phyloP scores from a whole-genome alignment of 352 stramenopile species.

The Phytopythium sindhum region DNA sequence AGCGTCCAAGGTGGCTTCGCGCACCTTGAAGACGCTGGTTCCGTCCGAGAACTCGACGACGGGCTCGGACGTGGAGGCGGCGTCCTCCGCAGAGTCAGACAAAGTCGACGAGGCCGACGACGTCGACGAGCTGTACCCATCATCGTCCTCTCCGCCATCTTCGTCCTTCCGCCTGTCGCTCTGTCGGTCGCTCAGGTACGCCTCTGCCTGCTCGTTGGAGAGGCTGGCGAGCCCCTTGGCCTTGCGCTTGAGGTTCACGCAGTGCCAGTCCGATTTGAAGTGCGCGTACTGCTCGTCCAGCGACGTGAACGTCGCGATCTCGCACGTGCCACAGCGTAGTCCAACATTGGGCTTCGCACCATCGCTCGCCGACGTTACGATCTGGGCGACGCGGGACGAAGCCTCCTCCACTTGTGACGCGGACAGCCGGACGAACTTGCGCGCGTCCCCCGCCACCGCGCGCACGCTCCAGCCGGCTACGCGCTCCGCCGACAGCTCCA shows the following conservation, averaged over 20 bases:
- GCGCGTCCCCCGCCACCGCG: conserved; percentile 48
- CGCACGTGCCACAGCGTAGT: conserved; percentile 74
- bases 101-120: conserved; percentile 41
- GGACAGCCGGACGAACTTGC: conserved; percentile 34
- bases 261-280: conserved; percentile 83
- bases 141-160: conserved; percentile 8
- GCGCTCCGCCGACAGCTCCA: conserved; percentile 46
- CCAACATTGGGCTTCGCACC: conserved; percentile 35
- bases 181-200: conserved; percentile 10
- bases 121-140: conserved; percentile 19
- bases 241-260: conserved; percentile 77
- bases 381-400: conserved; percentile 22
- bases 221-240: conserved; percentile 48
- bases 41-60: conserved; percentile 80
- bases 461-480: conserved; percentile 55
- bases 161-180: neutral
- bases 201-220: conserved; percentile 32
- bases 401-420: conserved; percentile 7
- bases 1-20: neutral
- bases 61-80: conserved; percentile 47
- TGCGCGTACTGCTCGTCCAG: conserved; percentile 82
- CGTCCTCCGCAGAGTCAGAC: conserved; percentile 50
- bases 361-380: conserved; percentile 28
- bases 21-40: conserved; percentile 64
- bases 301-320: conserved; percentile 58